A percentile compares a stretch with the other conserved stretches of the same genome.
Conservation (phyloP, 2,329 filamentous ascomycete genomes). For the Ceratocystis colombiana region DNA sequence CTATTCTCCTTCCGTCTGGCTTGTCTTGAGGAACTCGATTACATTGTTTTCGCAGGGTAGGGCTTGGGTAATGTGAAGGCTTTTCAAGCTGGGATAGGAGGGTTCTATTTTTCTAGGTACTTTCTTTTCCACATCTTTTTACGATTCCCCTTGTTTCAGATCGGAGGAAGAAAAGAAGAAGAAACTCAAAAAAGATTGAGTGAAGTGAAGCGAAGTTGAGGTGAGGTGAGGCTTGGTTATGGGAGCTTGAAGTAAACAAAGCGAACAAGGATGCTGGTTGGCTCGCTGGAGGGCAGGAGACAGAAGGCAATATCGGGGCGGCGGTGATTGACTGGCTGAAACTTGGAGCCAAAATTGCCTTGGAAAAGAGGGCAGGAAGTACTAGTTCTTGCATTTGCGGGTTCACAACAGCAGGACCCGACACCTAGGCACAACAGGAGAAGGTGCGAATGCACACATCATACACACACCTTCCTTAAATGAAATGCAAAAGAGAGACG, state of each 20-base stretch:
- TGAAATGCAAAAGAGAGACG: neutral
- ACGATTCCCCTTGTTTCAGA: conserved; percentile 6
- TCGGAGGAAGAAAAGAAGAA: neutral
- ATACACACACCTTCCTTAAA: neutral
- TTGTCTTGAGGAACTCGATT: no score
- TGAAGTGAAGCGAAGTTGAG: neutral
- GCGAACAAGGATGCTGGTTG: neutral
- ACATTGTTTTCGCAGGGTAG: no score
- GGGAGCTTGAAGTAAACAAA: neutral
- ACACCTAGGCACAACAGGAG: neutral
- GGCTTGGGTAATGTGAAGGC: neutral
- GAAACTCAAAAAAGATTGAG: neutral
- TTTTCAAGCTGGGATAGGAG: neutral
- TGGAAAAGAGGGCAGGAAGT: neutral
- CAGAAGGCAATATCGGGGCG: neutral
- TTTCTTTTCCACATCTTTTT: neutral
- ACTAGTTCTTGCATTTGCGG: neutral
- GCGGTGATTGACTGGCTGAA: neutral
- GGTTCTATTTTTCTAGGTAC: neutral
- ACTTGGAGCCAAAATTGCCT: no score
- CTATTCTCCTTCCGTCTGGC: no score
- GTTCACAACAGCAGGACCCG: neutral
- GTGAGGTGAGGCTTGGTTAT: neutral
- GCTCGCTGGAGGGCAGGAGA: neutral
- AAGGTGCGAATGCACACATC: neutral